Base-by-base conservation (phyloP, 2,329 filamentous ascomycete species). In the Xylariaceae sp. region DNA sequence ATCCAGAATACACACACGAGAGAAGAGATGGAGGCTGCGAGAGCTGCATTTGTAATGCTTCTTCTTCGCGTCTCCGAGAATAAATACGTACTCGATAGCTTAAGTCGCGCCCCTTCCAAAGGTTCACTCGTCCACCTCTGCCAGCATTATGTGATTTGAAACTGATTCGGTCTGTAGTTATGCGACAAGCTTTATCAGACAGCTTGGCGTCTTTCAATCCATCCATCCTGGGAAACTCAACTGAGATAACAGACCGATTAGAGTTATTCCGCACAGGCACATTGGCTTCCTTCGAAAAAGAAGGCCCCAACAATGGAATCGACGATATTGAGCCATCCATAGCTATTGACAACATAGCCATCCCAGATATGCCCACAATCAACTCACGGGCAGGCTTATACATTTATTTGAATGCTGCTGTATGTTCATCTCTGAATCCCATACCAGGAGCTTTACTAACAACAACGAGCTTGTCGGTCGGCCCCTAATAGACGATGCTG, bases 381-480 rank as follows among this genome's bases (percentile, higher is more conserved):
- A 89, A 88, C 54, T 88, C 89, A 3, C 79, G 89, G 63, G 86
- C 88, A 41, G 90, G 87, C 5, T 73, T 95, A 44, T 95, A 93
- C 61, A 75, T 95, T 6, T 93, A 92, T 63, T 71, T 96, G 7
- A 93, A 90, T 62, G 82, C 89, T 44, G 77, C 86, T 62, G 86
- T 93, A 71, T 54, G 80, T 63, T n/a, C 27, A 20, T 10, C 12
- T 11, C 19, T n/a, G 20, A 6, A 37, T 21, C 16, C 16, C 10
- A 40, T 21, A 19, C 35, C 16, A 16, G 22, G n/a, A 22, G 21
- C 6, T n/a, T n/a, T 39, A 44, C 58, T 70, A 44, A 69, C 52
- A 27, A 19, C 42, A 10, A 4, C n/a, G 55, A 93, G 87, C 82
- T 95, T 43, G 81, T 87, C 50, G 88, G 84, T 23, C 80, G 89